Evolutionary conservation across 306 rosid species (phyloP).

Genomic region (Arachis stenosperma): DNA sequence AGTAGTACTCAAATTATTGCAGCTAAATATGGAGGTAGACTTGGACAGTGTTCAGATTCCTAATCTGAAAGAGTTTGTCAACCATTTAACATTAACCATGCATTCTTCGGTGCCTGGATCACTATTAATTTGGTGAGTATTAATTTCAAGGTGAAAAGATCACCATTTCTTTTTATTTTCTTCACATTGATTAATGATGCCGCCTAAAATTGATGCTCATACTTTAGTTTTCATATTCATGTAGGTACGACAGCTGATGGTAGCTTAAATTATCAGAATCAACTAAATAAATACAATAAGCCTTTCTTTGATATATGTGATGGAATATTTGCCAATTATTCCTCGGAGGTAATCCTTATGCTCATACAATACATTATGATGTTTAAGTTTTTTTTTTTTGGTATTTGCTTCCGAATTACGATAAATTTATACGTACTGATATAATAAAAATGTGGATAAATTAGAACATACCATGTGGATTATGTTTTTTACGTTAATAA

Average conservation of each 20-base stretch:
- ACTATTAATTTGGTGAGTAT: constrained; percentile 80
- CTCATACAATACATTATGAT: constrained; percentile 11
- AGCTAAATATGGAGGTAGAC: constrained; percentile 86
- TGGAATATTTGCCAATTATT: constrained; percentile 84
- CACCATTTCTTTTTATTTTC: constrained; percentile 3
- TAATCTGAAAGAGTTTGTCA: constrained; percentile 74
- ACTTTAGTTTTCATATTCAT: constrained; percentile 36
- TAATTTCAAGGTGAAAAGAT: not conserved
- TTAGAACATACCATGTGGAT: too few species aligned
- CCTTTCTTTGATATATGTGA: constrained; percentile 87
- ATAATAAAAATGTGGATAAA: too few species aligned
- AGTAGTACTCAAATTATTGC: constrained; percentile 44
- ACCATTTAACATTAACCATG: constrained; percentile 69
- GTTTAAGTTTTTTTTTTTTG: not conserved
- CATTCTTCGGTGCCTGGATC: constrained; percentile 84
- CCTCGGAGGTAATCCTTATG: constrained; percentile 61
- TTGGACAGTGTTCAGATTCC: constrained; percentile 58
- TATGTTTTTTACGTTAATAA: too few species aligned
- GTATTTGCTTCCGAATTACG: too few species aligned
- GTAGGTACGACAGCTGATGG: constrained; percentile 92
- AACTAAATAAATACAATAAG: constrained; percentile 69
- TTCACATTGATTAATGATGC: too few species aligned
- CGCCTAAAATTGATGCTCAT: constrained; percentile 36
- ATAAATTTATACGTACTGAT: too few species aligned
- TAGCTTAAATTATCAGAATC: constrained; percentile 65